phyloP scores from a whole-genome alignment of 2,329 filamentous ascomycete genomes.

The Ceratocystiopsis minuta region DNA sequence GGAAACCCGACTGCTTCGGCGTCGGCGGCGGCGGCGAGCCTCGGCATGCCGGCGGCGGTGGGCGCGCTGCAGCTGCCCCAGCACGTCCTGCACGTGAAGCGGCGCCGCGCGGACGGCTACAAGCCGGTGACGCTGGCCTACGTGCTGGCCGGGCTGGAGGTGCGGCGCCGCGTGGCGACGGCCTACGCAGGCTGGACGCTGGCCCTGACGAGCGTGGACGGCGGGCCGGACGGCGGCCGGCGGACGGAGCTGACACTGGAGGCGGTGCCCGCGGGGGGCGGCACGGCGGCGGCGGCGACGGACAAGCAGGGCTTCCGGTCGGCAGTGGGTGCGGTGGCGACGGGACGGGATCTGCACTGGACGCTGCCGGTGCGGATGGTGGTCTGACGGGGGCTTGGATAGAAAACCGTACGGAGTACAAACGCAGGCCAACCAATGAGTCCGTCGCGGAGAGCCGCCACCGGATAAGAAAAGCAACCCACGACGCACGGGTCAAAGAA shows the following conservation, averaged over 20 bases:
- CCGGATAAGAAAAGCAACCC: no score
- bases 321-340: no score
- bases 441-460: no score
- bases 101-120: not conserved
- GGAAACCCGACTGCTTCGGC: no score
- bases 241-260: constrained; percentile 32
- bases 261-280: constrained; percentile 10
- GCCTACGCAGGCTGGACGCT: constrained; percentile 26
- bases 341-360: no score
- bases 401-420: no score
- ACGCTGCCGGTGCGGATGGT: no score
- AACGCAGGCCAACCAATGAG: no score
- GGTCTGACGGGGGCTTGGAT: no score
- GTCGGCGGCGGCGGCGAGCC: constrained; percentile 26
- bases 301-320: constrained; percentile 2
- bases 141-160: constrained; percentile 32
- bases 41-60: constrained; percentile 12
- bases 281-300: not conserved
- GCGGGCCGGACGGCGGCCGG: constrained; percentile 30
- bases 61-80: not conserved
- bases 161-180: constrained; percentile 27
- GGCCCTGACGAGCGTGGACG: constrained; percentile 33
- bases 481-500: no score
- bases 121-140: constrained; percentile 15
- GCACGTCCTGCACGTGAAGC: no score